phyloP scores from a whole-genome alignment of 2,329 filamentous ascomycete species.

The Aspergillus niger region DNA sequence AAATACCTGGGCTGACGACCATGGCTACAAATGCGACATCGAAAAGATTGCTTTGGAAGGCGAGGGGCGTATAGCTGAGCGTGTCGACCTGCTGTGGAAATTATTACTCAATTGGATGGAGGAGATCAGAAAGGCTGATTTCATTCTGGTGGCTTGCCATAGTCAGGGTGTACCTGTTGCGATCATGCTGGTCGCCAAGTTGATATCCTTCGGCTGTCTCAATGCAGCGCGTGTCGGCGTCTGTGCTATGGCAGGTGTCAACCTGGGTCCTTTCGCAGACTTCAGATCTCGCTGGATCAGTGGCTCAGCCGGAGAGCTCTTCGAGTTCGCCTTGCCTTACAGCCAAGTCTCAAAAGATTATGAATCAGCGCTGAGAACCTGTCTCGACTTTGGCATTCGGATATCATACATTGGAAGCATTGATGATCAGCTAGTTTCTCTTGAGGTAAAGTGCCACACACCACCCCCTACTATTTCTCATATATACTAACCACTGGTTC shows the following conservation, averaged over 20 bases:
- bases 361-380: slow-evolving; percentile 70
- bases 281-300: slow-evolving; percentile 89
- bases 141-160: slow-evolving; percentile 90
- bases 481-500: neutral
- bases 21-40: slow-evolving; percentile 76
- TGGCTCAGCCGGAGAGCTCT: slow-evolving; percentile 88
- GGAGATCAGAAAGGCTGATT: slow-evolving; percentile 80
- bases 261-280: slow-evolving; percentile 87
- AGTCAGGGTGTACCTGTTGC: slow-evolving; percentile 94
- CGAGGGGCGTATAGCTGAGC: slow-evolving; percentile 85
- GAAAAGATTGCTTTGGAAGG: slow-evolving; percentile 94
- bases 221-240: slow-evolving; percentile 76
- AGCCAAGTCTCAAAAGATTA: slow-evolving; percentile 83
- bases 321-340: slow-evolving; percentile 83
- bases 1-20: slow-evolving; percentile 73
- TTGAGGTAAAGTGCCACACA: slow-evolving; percentile 64
- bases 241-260: slow-evolving; percentile 88
- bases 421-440: slow-evolving; percentile 91
- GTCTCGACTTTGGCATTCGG: slow-evolving; percentile 75
- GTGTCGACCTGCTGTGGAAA: slow-evolving; percentile 92
- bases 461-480: neutral
- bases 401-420: slow-evolving; percentile 92
- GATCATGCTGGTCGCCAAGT: slow-evolving; percentile 86
- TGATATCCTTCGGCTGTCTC: slow-evolving; percentile 87
- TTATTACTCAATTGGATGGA: slow-evolving; percentile 93